phyloP scores from a whole-genome alignment of 805 yeast genomes.

The Deakozyma indianensis region DNA sequence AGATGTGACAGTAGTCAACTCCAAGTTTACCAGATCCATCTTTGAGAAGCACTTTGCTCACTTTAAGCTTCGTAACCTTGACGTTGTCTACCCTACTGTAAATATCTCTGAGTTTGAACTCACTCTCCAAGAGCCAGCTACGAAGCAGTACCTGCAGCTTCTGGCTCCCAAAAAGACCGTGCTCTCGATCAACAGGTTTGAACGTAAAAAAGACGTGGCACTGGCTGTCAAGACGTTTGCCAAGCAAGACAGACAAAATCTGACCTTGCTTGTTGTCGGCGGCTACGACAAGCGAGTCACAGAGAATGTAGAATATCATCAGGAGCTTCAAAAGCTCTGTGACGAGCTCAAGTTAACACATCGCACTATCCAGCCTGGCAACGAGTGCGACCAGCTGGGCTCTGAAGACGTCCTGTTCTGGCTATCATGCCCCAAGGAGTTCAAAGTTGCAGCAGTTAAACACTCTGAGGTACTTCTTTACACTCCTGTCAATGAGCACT shows the following conservation, averaged over 20 bases:
- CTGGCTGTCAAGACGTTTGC: constrained; percentile 60
- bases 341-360: constrained; percentile 30
- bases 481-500: constrained; percentile 88
- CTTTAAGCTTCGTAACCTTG: constrained; percentile 23
- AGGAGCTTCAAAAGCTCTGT: constrained; percentile 41
- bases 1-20: constrained; percentile 76
- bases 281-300: constrained; percentile 69
- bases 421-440: constrained; percentile 58
- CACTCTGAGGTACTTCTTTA: constrained; percentile 52
- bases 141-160: constrained; percentile 3
- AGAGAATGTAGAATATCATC: constrained; percentile 64
- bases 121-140: constrained; percentile 1
- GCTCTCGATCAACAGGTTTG: constrained; percentile 79
- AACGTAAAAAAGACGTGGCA: constrained; percentile 66
- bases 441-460: constrained; percentile 49
- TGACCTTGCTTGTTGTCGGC: constrained; percentile 50
- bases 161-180: constrained; percentile 26
- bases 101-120: constrained; percentile 24
- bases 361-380: constrained; percentile 25
- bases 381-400: constrained; percentile 5
- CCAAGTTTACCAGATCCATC: constrained; percentile 62
- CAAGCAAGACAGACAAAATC: constrained; percentile 23
- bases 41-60: constrained; percentile 48
- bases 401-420: constrained; percentile 43
- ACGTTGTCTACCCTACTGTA: constrained; percentile 71